Evolutionary conservation across 2,329 filamentous ascomycete genomes (phyloP).

Genomic region (Corynespora cassiicola): DNA sequence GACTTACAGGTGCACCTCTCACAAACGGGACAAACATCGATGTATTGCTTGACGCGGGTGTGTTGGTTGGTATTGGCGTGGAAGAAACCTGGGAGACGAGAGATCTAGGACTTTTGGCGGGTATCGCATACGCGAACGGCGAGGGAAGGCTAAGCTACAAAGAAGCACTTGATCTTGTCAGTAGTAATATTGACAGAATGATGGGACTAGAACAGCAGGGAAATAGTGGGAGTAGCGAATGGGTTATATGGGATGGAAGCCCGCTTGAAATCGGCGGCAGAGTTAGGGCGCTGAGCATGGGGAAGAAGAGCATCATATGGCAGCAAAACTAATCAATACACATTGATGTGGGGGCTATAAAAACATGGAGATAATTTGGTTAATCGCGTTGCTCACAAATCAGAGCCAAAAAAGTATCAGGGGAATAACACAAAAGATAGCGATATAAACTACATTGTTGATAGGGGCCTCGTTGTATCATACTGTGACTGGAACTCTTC

Average conservation of each 20-base stretch:
- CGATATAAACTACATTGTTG: no score
- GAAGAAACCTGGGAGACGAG: constrained; percentile 68
- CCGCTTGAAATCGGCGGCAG: constrained; percentile 66
- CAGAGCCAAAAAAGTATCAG: no score
- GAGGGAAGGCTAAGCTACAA: constrained; percentile 61
- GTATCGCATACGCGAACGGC: constrained; percentile 65
- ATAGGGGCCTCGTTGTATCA: no score
- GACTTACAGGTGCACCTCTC: constrained; percentile 68
- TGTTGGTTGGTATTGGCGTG: constrained; percentile 64
- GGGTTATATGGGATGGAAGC: constrained; percentile 68
- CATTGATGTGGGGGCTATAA: no score
- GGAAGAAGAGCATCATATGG: constrained; percentile 14
- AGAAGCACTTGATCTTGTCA: constrained; percentile 64
- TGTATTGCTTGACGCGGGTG: constrained; percentile 64
- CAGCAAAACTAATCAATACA: constrained; percentile 6
- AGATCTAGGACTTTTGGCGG: constrained; percentile 66
- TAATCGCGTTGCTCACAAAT: no score
- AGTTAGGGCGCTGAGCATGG: constrained; percentile 44
- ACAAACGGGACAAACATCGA: constrained; percentile 70
- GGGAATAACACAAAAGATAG: no score
- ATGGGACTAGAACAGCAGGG: constrained; percentile 55
- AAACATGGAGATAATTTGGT: no score
- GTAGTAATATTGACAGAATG: constrained; percentile 64
- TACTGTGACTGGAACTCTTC: no score
- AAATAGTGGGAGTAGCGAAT: no score